Base-by-base conservation (phyloP, 306 rosid genomes). In the Cicer pinnatifidum region DNA sequence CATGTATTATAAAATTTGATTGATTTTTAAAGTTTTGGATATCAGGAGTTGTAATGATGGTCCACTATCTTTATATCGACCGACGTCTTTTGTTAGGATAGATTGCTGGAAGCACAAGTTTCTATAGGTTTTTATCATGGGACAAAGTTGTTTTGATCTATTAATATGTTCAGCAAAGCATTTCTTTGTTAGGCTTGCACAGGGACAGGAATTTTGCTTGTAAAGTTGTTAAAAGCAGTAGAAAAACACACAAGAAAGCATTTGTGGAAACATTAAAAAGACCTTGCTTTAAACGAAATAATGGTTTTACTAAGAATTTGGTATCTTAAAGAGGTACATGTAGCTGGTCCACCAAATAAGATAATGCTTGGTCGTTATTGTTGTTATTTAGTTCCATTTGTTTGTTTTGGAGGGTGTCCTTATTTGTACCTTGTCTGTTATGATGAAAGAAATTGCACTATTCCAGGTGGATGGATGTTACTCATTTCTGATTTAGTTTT, bases 401-500 rank as follows among this genome's bases (percentile, higher is more conserved):
- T 12, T 23, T 69, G 59, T 69, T 69, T 69, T 56, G 50, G 78
- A 63, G 63, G 51, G 28, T 17, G 23, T 16, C 15, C 11, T 46
- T 68, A 17, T 52, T n/a, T 53, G 19, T 68, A 74, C 63, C 28
- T 53, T 43, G 46, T 72, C 68, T 71, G 33, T 54, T 53, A 44
- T 54, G 60, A 28, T 44, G 67, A 71, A 52, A 62, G 54, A 44
- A 53, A 53, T 41, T 71, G 10, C 7, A 63, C 62, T 64, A 16
- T 79, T 64, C 39, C 39, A 2, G 62, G 35, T 45, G 43, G 13
- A 56, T 73, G 47, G 13, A 56, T 73, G 47, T 38, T 13, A 20
- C 52, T 72, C 19, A 35, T 39, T 68, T 82, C 66, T 45, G 46
- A 63, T 47, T 73, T 72, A 47, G 16, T 77, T 38, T 77, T 38